These are phyloP conservation scores for Solanum acaule DNA, from an alignment of 257 asterid genomes.

Conservation along the genomic window DNA sequence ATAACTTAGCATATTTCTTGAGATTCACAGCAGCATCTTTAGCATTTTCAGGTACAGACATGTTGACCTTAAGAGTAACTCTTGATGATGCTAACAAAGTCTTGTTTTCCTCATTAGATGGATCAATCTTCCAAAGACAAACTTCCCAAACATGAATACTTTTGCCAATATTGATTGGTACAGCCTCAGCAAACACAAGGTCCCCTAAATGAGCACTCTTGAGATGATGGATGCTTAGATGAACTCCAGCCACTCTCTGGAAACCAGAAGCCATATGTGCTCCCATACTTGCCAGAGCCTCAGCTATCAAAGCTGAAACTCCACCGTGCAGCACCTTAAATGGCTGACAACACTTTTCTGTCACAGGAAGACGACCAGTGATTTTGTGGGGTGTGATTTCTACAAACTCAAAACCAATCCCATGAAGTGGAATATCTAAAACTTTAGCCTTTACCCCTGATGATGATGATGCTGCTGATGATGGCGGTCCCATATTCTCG, in stretches of 20 bases:
- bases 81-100: conserved; percentile 59
- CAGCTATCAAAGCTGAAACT: conserved; percentile 36
- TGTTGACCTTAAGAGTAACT: conserved; percentile 59
- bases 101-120: conserved; percentile 20
- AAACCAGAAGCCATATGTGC: conserved; percentile 35
- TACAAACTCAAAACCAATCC: conserved; percentile 57
- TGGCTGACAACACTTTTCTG: conserved; percentile 65
- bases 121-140: conserved; percentile 38
- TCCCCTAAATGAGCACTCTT: conserved; percentile 71
- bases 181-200: conserved; percentile 60
- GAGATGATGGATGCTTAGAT: conserved; percentile 34
- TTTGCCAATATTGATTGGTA: conserved; percentile 52
- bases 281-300: conserved; percentile 32
- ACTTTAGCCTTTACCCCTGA: conserved; percentile 19
- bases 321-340: conserved; percentile 45
- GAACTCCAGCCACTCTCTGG: conserved; percentile 33
- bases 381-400: conserved; percentile 49
- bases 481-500: neutral
- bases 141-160: conserved; percentile 91
- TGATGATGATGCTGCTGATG: neutral
- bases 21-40: conserved; percentile 39
- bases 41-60: conserved; percentile 52
- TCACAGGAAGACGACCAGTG: conserved; percentile 53
- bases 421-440: conserved; percentile 44
- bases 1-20: conserved; percentile 53